Percentiles rank a stretch among this genome's conserved stretches.
Conservation (phyloP, 176 grass and related monocot species). For the Canna indica region DNA sequence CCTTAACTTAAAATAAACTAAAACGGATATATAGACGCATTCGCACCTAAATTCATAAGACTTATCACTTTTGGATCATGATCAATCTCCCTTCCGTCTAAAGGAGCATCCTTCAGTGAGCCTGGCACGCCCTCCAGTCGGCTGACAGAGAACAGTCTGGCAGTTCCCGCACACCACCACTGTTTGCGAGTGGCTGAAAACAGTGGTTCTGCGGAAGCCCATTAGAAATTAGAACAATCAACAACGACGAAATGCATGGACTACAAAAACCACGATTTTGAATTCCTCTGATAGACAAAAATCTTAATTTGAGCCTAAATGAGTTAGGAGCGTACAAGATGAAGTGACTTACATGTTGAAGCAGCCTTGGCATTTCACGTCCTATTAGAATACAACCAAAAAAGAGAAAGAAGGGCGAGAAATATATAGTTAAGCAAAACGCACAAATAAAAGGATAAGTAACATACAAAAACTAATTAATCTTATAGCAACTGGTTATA, state of each 20-base stretch:
- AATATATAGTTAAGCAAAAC: background rate
- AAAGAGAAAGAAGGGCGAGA: background rate
- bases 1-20: background rate
- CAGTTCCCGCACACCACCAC: background rate
- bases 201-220: background rate
- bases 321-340: background rate
- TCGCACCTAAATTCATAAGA: background rate
- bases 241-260: background rate
- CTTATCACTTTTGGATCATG: background rate
- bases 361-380: background rate
- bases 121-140: background rate
- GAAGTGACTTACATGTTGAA: background rate
- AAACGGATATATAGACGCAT: too few relatives aligned
- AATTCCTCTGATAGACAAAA: too few relatives aligned
- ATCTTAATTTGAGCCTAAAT: background rate
- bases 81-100: background rate
- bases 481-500: background rate
- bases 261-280: background rate
- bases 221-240: background rate
- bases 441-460: too few relatives aligned
- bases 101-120: background rate
- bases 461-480: background rate
- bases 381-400: background rate
- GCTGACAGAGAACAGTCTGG: slow-evolving; percentile 1
- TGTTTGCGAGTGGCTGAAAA: background rate